Evolutionary conservation across 2,329 filamentous ascomycete species (phyloP).

Genomic region (Botrytis fragariae): DNA sequence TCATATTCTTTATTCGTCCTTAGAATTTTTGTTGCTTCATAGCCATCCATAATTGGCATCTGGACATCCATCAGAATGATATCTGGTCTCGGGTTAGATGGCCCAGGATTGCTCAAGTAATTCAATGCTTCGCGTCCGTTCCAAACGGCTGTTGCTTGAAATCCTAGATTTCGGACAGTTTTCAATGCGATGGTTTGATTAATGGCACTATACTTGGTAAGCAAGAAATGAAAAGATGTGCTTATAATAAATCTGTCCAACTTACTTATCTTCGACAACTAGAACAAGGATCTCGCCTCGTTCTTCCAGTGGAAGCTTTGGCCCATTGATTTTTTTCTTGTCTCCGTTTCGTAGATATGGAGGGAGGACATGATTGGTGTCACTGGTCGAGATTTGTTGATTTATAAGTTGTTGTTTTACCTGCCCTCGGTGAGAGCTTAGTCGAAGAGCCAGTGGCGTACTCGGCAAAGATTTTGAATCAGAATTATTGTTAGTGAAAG

Average conservation of each 20-base stretch:
- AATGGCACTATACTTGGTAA: conserved; percentile 27
- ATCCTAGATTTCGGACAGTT: conserved; percentile 32
- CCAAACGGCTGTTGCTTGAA: conserved; percentile 31
- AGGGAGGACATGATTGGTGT: conserved; percentile 14
- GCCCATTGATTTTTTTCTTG: background rate
- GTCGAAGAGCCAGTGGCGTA: background rate
- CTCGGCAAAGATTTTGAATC: background rate
- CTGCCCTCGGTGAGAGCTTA: background rate
- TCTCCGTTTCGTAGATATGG: background rate
- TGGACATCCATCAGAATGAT: conserved; percentile 47
- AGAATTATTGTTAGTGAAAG: background rate
- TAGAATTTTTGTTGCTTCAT: conserved; percentile 48
- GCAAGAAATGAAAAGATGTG: background rate
- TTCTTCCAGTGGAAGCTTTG: conserved; percentile 16
- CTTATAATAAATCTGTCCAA: background rate
- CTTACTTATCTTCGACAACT: conserved; percentile 34
- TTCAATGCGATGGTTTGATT: conserved; percentile 33
- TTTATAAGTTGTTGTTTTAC: conserved; percentile 18
- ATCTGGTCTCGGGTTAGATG: conserved; percentile 25
- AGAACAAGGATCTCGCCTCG: conserved; percentile 27
- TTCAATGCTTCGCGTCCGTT: conserved; percentile 34
- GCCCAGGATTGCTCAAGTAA: conserved; percentile 27
- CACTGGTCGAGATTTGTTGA: conserved; percentile 23
- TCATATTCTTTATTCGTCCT: conserved; percentile 36
- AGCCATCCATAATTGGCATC: conserved; percentile 54